These are phyloP conservation scores for Candida glucosophila DNA, from an alignment of 1,139 yeast genomes.

Conservation along the genomic window DNA sequence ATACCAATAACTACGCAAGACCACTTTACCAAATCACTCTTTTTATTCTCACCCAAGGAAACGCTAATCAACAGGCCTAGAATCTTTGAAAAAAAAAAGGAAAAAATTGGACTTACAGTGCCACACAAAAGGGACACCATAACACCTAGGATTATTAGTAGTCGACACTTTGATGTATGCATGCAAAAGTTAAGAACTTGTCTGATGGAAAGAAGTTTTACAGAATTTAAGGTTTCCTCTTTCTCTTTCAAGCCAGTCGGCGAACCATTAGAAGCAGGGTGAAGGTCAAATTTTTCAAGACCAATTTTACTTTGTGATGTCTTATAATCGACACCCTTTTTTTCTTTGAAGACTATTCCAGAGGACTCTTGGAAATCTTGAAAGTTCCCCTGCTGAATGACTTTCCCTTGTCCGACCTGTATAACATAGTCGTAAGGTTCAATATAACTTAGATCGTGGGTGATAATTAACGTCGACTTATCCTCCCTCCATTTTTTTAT, in stretches of 20 bases:
- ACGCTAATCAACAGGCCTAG: slow-evolving; percentile 46
- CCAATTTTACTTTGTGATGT: too few relatives aligned
- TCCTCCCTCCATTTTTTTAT: slow-evolving; percentile 55
- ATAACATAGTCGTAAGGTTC: slow-evolving; percentile 44
- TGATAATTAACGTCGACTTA: slow-evolving; percentile 69
- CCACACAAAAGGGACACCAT: slow-evolving; percentile 49
- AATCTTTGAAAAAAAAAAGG: slow-evolving; percentile 66
- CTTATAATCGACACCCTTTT: too few relatives aligned
- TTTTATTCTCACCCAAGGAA: slow-evolving; percentile 17
- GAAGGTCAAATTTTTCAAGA: too few relatives aligned
- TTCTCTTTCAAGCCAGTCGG: too few relatives aligned
- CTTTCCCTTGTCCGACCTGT: too few relatives aligned
- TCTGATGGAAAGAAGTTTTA: slow-evolving; percentile 17
- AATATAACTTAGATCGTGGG: slow-evolving; percentile 67
- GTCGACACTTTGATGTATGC: slow-evolving; percentile 23
- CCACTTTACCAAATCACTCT: slow-evolving; percentile 47
- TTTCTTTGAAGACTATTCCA: too few relatives aligned
- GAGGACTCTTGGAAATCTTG: too few relatives aligned
- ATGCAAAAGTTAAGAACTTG: slow-evolving; percentile 29
- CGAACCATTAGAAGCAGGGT: too few relatives aligned
- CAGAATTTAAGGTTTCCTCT: slow-evolving; percentile 3
- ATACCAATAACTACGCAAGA: slow-evolving; percentile 53
- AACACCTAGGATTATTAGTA: slow-evolving; percentile 42
- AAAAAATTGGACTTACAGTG: slow-evolving; percentile 63
- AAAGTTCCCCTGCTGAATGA: too few relatives aligned